Conservation (phyloP, 192 early-diverging fungal species). For the Coemansia sp. region DNA sequence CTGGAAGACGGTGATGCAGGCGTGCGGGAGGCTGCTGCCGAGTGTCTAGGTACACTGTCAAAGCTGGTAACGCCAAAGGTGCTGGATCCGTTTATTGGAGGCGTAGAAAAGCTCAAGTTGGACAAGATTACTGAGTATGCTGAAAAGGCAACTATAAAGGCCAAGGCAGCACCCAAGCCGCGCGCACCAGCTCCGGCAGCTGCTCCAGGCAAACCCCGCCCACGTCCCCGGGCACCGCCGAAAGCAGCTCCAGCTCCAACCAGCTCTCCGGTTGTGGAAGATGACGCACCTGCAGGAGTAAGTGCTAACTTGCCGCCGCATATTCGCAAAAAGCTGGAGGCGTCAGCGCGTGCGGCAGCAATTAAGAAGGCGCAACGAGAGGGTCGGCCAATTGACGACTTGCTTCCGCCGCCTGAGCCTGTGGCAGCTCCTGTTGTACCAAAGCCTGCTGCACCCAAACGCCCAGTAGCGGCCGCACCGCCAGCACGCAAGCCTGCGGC, state of each 20-base stretch:
- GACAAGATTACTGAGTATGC: slow-evolving; percentile 85
- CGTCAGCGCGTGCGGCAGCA: slow-evolving; percentile 49
- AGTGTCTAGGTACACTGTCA: slow-evolving; percentile 87
- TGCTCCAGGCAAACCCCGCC: slow-evolving; percentile 15
- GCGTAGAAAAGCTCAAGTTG: slow-evolving; percentile 84
- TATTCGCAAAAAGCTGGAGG: slow-evolving; percentile 54
- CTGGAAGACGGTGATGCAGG: slow-evolving; percentile 82
- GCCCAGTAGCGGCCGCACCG: slow-evolving; percentile 16
- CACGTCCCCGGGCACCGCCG: slow-evolving; percentile 20
- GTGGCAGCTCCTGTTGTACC: slow-evolving; percentile 17
- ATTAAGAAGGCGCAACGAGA: slow-evolving; percentile 53
- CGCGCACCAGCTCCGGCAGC: slow-evolving; percentile 16
- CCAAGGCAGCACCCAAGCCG: slow-evolving; percentile 58
- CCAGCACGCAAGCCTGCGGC: slow-evolving; percentile 43
- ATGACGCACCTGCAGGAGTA: slow-evolving; percentile 13
- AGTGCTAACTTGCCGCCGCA: slow-evolving; percentile 50
- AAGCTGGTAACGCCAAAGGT: slow-evolving; percentile 81
- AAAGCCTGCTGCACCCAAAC: slow-evolving; percentile 5
- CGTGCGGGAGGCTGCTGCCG: slow-evolving; percentile 81
- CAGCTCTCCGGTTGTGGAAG: slow-evolving; percentile 4
- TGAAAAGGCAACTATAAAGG: slow-evolving; percentile 83
- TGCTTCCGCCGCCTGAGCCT: slow-evolving; percentile 22
- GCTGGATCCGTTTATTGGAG: slow-evolving; percentile 71
- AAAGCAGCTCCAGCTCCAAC: background rate
- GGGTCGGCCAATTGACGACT: slow-evolving; percentile 30